Evolutionary conservation across 305 asterid species (phyloP), one percentile per base, ranked within the genome.

Genomic region (Coffea humblotiana): DNA sequence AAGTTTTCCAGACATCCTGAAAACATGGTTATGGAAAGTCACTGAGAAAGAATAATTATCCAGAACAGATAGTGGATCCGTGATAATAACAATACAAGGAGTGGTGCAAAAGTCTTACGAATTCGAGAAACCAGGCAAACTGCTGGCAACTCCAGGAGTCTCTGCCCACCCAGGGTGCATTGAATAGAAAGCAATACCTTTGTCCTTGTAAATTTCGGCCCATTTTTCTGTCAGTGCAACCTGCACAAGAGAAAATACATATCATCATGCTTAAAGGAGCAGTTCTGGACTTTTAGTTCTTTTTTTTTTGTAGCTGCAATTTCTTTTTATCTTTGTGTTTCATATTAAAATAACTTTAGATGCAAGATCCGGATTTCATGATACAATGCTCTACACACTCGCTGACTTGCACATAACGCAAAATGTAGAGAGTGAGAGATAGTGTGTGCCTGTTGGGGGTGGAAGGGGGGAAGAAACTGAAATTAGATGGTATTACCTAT

Each of bases 121-220:
- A 80, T 92, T 82, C 56, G 94, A 86, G 81, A 95, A 89, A 52
- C 78, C 71, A 0, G 97, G 97, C 90, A 95, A 76, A 75, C 97
- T 95, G 73, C 84, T 92, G 86, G 92, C 79, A 47, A 95, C 97
- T 83, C 99, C 99, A 6, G 98, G 98, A n/a, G 98, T 95, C 88
- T 89, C 97, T n/a, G 98, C 98, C 98, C 98, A 94, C 72, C 98
- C 97, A 1, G 99, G 99, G 85, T 93, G 98, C 99, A 95, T 95
- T 43, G 97, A 83, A 88, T 91, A 95, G 92, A 95, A 95, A 37
- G 92, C 89, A 47, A 93, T 76, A 43, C 92, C 94, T 87, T 87
- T 89, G 51, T 87, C 90, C 78, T 88, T 88, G 91, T 95, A 86
- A 21, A 18, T 76, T 40, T 92, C 93, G 1, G 93, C 92, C 98